Conservation (phyloP, 2,329 filamentous ascomycete species). For the Lomentospora prolificans region DNA sequence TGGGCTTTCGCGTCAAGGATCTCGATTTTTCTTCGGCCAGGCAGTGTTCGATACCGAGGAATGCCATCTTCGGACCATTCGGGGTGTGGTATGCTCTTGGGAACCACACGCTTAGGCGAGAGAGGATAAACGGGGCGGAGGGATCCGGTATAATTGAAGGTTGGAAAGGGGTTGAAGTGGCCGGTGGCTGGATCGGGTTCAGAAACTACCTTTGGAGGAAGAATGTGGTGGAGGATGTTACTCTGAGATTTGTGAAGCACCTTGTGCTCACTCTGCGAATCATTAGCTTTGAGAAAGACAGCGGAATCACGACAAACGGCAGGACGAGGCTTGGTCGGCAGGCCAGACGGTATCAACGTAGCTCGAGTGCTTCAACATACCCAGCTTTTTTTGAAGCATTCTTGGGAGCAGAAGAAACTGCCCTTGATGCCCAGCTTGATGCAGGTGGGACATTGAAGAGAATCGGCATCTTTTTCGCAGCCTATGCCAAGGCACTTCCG, state of each 20-base stretch:
- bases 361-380: slow-evolving; percentile 40
- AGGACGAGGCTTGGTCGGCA: too few relatives aligned
- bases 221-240: slow-evolving; percentile 62
- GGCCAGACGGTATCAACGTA: background rate
- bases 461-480: slow-evolving; percentile 77
- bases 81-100: slow-evolving; percentile 70
- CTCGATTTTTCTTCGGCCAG: slow-evolving; percentile 70
- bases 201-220: slow-evolving; percentile 76
- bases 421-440: slow-evolving; percentile 79
- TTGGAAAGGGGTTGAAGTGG: slow-evolving; percentile 84
- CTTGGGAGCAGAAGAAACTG: slow-evolving; percentile 95
- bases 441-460: slow-evolving; percentile 89
- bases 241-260: slow-evolving; percentile 57
- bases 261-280: slow-evolving; percentile 7
- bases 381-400: slow-evolving; percentile 99
- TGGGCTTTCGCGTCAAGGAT: slow-evolving; percentile 71
- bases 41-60: slow-evolving; percentile 46
- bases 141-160: slow-evolving; percentile 70
- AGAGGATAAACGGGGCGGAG: slow-evolving; percentile 83
- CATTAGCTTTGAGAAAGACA: too few relatives aligned
- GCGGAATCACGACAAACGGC: too few relatives aligned
- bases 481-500: slow-evolving; percentile 72
- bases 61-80: slow-evolving; percentile 85
- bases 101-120: slow-evolving; percentile 61
- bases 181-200: slow-evolving; percentile 86